Evolutionary conservation across 2,329 filamentous ascomycete genomes (phyloP).

Genomic region (Apiospora kogelbergensis): DNA sequence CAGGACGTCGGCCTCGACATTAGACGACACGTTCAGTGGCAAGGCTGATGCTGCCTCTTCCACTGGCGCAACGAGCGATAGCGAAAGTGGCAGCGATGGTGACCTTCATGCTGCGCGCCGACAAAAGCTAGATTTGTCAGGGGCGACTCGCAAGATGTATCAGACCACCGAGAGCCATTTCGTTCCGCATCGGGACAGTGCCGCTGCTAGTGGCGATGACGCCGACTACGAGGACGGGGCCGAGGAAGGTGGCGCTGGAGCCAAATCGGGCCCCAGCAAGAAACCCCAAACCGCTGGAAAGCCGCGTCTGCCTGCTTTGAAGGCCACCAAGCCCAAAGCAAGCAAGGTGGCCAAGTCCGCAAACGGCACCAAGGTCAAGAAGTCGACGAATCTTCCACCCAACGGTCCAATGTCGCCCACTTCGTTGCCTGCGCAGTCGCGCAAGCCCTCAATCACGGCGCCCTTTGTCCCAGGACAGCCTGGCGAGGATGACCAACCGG

Average conservation of each 20-base stretch:
- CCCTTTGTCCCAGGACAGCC: slow-evolving; percentile 47
- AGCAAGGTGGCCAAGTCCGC: slow-evolving; percentile 38
- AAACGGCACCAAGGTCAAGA: slow-evolving; percentile 53
- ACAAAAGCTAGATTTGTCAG: slow-evolving; percentile 52
- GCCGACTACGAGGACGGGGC: slow-evolving; percentile 46
- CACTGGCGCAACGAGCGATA: slow-evolving; percentile 79
- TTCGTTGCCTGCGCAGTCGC: slow-evolving; percentile 66
- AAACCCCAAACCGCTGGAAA: slow-evolving; percentile 40
- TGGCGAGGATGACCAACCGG: slow-evolving; percentile 87
- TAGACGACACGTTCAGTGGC: slow-evolving; percentile 92
- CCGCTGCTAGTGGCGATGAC: slow-evolving; percentile 58
- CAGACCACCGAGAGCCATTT: slow-evolving; percentile 55
- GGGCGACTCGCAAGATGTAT: slow-evolving; percentile 46
- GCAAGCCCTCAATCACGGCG: slow-evolving; percentile 74
- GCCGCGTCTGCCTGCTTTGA: slow-evolving; percentile 34
- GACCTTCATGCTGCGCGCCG: slow-evolving; percentile 60
- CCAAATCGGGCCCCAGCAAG: slow-evolving; percentile 36
- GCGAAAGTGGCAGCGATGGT: slow-evolving; percentile 66
- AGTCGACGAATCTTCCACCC: slow-evolving; percentile 37
- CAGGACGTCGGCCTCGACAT: slow-evolving; percentile 86
- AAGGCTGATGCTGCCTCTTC: slow-evolving; percentile 83
- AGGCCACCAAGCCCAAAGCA: slow-evolving; percentile 46
- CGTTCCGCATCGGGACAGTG: slow-evolving; percentile 39
- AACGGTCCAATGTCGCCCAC: slow-evolving; percentile 58
- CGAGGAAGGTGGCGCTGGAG: slow-evolving; percentile 9